These are phyloP conservation scores for Pyrus hybrid DNA, from an alignment of 331 rosid genomes.

Conservation along the genomic window DNA sequence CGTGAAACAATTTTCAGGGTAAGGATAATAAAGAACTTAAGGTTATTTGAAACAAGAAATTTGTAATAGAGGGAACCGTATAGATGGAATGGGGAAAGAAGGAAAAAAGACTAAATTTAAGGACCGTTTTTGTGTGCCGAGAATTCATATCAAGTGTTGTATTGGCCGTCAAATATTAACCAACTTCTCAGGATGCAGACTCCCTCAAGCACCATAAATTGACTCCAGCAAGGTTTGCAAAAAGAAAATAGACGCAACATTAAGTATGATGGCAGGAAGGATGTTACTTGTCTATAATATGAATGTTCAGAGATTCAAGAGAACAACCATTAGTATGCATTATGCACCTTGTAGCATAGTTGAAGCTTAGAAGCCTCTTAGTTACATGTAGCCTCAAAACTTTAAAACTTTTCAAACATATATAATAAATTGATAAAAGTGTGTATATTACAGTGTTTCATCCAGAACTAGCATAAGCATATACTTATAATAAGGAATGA, in stretches of 20 bases:
- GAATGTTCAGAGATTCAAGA: neutral
- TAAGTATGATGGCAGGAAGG: neutral
- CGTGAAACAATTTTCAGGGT: neutral
- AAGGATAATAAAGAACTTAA: neutral
- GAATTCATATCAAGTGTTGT: neutral
- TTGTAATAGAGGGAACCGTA: neutral
- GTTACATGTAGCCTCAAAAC: neutral
- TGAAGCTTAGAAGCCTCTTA: neutral
- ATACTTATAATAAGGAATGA: neutral
- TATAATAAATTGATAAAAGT: neutral
- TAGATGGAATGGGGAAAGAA: neutral
- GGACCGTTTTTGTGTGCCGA: neutral
- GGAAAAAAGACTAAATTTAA: neutral
- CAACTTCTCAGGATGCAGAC: neutral
- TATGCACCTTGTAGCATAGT: neutral
- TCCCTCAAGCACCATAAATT: neutral
- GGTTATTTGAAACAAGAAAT: neutral
- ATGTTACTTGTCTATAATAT: neutral
- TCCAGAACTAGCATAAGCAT: neutral
- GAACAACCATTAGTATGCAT: neutral
- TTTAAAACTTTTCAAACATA: neutral
- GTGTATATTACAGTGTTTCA: neutral
- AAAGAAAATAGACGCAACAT: neutral
- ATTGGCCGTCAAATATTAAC: neutral
- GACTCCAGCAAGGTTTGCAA: slow-evolving; percentile 1